Evolutionary conservation across 345 rosid genomes (phyloP).

Genomic region (Rhizophora apiculata): DNA sequence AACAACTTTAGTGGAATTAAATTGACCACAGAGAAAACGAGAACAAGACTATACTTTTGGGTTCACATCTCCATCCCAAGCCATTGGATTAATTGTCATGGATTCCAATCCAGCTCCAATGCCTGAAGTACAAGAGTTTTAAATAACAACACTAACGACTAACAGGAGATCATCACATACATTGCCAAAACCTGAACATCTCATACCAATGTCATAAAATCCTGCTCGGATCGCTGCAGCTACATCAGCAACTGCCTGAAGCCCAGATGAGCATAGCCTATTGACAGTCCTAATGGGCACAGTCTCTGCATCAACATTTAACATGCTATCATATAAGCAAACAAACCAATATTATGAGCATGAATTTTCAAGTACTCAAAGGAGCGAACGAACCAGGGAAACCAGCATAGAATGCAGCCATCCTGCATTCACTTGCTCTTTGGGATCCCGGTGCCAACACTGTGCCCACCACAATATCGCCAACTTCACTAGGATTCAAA

Average conservation of each 20-base stretch:
- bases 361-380: background rate
- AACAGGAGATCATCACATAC: background rate
- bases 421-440: constrained; percentile 91
- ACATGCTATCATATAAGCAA: constrained; percentile 1
- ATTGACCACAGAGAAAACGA: constrained; percentile 1
- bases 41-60: constrained; percentile 49
- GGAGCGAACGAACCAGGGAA: constrained; percentile 59
- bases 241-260: constrained; percentile 99
- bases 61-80: constrained; percentile 82
- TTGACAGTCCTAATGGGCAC: constrained; percentile 89
- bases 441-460: constrained; percentile 88
- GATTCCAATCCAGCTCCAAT: constrained; percentile 99
- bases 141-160: background rate
- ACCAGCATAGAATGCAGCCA: constrained; percentile 98
- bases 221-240: constrained; percentile 96
- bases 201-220: constrained; percentile 84
- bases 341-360: background rate
- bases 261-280: constrained; percentile 95
- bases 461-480: constrained; percentile 95
- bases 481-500: constrained; percentile 81
- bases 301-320: constrained; percentile 46
- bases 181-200: background rate
- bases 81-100: constrained; percentile 79
- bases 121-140: constrained; percentile 36
- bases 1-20: background rate